Evolutionary conservation across 805 yeast species (phyloP).

Genomic region (Metschnikowia aberdeeniae): DNA sequence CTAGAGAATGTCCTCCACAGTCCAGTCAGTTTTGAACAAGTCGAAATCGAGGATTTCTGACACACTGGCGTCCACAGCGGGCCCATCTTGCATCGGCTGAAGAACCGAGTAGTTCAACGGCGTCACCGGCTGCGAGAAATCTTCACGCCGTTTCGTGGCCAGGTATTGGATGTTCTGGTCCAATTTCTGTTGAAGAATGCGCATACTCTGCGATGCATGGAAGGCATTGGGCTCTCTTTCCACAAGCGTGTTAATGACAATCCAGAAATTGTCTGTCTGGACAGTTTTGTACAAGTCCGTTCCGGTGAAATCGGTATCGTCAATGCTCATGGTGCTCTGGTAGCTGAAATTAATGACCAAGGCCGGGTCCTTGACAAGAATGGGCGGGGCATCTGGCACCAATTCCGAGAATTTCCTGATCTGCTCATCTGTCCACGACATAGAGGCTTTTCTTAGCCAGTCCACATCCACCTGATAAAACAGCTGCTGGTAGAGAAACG

Average conservation of each 20-base stretch:
- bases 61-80: slow-evolving; percentile 3
- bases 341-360: slow-evolving; percentile 10
- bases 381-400: slow-evolving; percentile 8
- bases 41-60: slow-evolving; percentile 12
- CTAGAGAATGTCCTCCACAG: slow-evolving; percentile 10
- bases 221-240: slow-evolving; percentile 11
- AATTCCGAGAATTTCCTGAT: slow-evolving; percentile 6
- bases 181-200: neutral
- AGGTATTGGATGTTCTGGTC: neutral
- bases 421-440: slow-evolving; percentile 11
- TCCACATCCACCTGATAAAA: slow-evolving; percentile 7
- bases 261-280: slow-evolving; percentile 19
- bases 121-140: neutral
- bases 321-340: slow-evolving; percentile 6
- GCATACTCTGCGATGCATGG: slow-evolving; percentile 4
- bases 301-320: slow-evolving; percentile 11
- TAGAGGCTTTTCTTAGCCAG: slow-evolving; percentile 5
- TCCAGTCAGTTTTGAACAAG: slow-evolving; percentile 11
- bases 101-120: slow-evolving; percentile 3
- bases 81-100: neutral
- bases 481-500: slow-evolving; percentile 1
- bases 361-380: neutral
- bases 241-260: slow-evolving; percentile 10
- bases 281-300: slow-evolving; percentile 15
- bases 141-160: neutral